Conservation (phyloP, 2,329 filamentous ascomycete species). For the Orbilia brochopaga region DNA sequence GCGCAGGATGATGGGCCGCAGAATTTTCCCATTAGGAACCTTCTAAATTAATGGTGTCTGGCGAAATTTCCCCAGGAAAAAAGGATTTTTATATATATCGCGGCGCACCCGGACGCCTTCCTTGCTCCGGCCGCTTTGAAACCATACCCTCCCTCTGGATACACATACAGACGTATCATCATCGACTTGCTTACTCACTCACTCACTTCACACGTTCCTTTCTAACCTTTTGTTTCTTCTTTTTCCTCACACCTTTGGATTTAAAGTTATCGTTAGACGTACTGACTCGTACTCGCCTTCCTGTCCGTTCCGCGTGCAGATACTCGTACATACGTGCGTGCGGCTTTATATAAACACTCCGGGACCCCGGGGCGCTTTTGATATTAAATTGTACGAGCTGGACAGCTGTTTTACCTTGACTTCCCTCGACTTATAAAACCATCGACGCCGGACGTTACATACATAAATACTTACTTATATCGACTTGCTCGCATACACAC, state of each 20-base stretch:
- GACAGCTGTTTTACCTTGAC: too few species aligned
- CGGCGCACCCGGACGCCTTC: slow-evolving; percentile 41
- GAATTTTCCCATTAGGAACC: slow-evolving; percentile 50
- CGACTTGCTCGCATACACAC: background rate
- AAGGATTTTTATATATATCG: slow-evolving; percentile 50
- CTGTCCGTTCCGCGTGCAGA: background rate
- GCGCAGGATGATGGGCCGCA: slow-evolving; percentile 36
- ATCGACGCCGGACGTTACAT: slow-evolving; percentile 8
- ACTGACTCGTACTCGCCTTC: slow-evolving; percentile 3
- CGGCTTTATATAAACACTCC: background rate
- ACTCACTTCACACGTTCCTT: slow-evolving; percentile 18
- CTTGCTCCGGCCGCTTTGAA: slow-evolving; percentile 28
- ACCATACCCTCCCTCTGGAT: slow-evolving; percentile 34
- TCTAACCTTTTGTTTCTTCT: background rate
- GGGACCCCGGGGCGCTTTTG: too few species aligned
- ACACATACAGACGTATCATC: slow-evolving; percentile 1
- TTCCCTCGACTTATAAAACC: slow-evolving; percentile 1
- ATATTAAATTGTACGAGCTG: too few species aligned
- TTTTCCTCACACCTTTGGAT: background rate
- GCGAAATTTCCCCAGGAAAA: slow-evolving; percentile 45
- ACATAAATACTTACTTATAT: too few species aligned
- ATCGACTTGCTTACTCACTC: slow-evolving; percentile 14
- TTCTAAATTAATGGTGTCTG: slow-evolving; percentile 51
- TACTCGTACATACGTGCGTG: too few species aligned
- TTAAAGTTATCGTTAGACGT: background rate